Evolutionary conservation across 768 basidiomycete species (phyloP), one percentile per base, ranked within the genome.

Genomic region (Lentinula detonsa): DNA sequence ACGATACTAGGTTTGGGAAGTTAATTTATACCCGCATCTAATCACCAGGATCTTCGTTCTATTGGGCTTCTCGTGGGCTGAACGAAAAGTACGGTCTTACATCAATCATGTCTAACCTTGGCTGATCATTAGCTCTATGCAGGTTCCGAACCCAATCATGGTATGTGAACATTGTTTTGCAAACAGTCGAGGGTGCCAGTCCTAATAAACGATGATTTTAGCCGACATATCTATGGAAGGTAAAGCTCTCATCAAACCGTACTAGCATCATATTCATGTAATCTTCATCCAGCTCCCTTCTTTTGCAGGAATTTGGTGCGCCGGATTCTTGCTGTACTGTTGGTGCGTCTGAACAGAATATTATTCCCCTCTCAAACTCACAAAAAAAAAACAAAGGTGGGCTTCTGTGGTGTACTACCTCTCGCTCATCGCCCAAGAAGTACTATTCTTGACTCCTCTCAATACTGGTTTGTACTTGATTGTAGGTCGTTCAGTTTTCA

Each of bases 391-490:
- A 4, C 5, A 45, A 16, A 61, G 60, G 60, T 61, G 60, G 60
- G 60, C 60, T 34, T 61, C 60, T 6, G 60, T 61, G 42, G 60
- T 61, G 42, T 61, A 61, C 42, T 61, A 61, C 16, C 52, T 61
- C n/a, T 49, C 53, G 10, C 56, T 61, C 37, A 60, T 57, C 48
- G 52, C 40, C 16, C 60, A 64, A 58, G 63, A 57, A 48, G 63
- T 61, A 46, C 34, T 61, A 42, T 60, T 57, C 49, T 54, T 57
- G 46, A 60, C 48, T 35, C 63, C 46, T 2, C 39, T 61, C 11
- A 61, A 52, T 16, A 61, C 60, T 35, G 60, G 60, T 4, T 21
- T 61, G 31, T 61, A 61, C 23, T 33, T 61, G 53, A 54, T 61
- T 54, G 60, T 61, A 42, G 3, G 60, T 48, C n/a, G 1, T 51